Evolutionary conservation across 129 eudicot genomes (phyloP).

Genomic region (Flaveria robusta): DNA sequence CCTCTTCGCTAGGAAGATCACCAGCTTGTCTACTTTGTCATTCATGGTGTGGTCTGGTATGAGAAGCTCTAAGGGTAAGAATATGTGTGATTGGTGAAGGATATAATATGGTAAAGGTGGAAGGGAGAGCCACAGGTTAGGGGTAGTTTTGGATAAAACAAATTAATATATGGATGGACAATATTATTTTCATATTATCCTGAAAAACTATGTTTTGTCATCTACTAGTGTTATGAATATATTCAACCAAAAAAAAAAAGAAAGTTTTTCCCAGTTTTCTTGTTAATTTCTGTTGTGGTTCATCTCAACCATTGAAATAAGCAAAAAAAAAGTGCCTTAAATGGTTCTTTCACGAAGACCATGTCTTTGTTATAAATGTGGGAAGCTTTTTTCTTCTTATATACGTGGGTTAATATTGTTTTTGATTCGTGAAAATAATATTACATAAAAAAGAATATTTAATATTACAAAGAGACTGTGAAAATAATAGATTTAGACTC

Average conservation of each 20-base stretch:
- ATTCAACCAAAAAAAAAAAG: not conserved
- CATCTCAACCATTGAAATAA: conserved; percentile 8
- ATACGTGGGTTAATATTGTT: no score
- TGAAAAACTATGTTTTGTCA: conserved; percentile 14
- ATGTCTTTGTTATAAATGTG: not conserved
- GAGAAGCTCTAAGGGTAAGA: conserved; percentile 20
- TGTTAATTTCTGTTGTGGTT: conserved; percentile 20
- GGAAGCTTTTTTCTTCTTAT: not conserved
- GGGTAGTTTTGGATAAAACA: conserved; percentile 49
- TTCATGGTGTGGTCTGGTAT: conserved; percentile 49
- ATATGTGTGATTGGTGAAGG: conserved; percentile 22
- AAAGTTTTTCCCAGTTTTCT: not conserved
- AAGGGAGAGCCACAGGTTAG: conserved; percentile 53
- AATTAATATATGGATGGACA: conserved; percentile 47
- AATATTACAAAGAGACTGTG: no score
- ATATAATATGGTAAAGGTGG: conserved; percentile 22
- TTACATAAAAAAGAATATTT: no score
- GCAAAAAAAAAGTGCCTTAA: conserved; percentile 8
- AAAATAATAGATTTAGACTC: no score
- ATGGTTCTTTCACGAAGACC: conserved; percentile 15
- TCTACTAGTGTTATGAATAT: not conserved
- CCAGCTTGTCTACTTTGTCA: conserved; percentile 91
- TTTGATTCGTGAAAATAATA: no score
- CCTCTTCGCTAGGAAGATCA: conserved; percentile 84
- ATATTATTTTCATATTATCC: conserved; percentile 45